Percentiles rank a stretch among this genome's conserved stretches.
phyloP scores from a whole-genome alignment of 129 eudicot genomes.

The Tagetes erecta region DNA sequence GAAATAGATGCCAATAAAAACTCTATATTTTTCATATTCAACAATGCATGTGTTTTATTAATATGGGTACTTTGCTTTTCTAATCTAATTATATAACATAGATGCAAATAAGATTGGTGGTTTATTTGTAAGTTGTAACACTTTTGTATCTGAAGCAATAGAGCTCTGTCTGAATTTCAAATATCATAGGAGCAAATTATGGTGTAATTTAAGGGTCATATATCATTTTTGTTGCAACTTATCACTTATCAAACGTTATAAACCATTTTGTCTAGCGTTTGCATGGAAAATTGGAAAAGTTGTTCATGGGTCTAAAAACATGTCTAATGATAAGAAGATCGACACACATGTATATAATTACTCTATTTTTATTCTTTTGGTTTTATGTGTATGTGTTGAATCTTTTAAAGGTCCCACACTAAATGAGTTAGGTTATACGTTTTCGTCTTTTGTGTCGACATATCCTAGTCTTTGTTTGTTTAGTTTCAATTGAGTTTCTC shows the following conservation, averaged over 20 bases:
- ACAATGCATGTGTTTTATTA: slow-evolving; percentile 11
- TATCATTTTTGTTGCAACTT: neutral
- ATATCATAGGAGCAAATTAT: no score
- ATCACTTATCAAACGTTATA: neutral
- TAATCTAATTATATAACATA: neutral
- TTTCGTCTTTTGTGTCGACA: neutral
- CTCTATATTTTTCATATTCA: slow-evolving; percentile 17
- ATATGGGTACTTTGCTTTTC: neutral
- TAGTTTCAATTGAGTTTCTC: neutral
- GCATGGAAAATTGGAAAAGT: neutral
- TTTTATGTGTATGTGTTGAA: neutral
- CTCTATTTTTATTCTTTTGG: neutral
- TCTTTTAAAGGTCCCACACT: neutral
- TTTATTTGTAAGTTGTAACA: no score
- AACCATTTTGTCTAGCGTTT: neutral
- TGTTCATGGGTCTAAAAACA: neutral
- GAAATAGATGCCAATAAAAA: slow-evolving; percentile 34
- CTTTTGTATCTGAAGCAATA: no score
- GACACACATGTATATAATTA: neutral
- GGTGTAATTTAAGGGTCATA: no score
- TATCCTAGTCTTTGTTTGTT: neutral
- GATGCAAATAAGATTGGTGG: no score
- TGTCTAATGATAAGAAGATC: neutral
- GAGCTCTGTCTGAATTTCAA: no score
- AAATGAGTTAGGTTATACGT: neutral